Base-by-base conservation (phyloP, 176 grass and related monocot species). In the Sorghum bicolor region DNA sequence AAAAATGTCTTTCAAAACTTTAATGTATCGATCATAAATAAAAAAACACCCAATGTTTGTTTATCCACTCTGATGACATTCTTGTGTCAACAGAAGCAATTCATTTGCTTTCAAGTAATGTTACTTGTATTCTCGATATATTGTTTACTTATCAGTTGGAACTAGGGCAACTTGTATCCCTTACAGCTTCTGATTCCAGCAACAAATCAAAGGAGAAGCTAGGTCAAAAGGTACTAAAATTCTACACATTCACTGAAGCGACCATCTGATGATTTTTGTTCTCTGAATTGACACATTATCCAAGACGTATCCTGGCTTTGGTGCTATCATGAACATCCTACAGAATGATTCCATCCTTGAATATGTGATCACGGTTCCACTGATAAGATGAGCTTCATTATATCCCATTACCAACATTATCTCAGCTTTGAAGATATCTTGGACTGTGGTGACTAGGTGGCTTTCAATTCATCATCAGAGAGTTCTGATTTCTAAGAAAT, bases 401-500 rank as follows among this genome's bases (percentile, higher is more conserved):
- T 94, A 87, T 97, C 88, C 12, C 86, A 94, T 75, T 94, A 92
- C 71, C 86, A 81, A 74, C 82, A 93, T 83, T 97, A 94, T 86
- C 92, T 97, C 4, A 79, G 92, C 79, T 70, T 94, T 92, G 92
- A 86, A 74, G 92, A 92, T 83, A 94, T 91, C 81, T 70, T 97
- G 86, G 92, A 94, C 76, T 97, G 92, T 64, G 90, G 88, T 2
- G 79, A 97, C 44, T 88, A 97, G 39, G 39, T 43, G 41, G 11
- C 43, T 5, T 94, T 97, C 74, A 94, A 91, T 73, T 92, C 92
- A 11, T 85, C 86, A 63, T 80, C 74, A 28, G 70, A 34, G 69
- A 71, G 70, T 85, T 44, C 39, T 0, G 63, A 77, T 52, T 76
- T 55, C 22, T 43, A 77, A 72, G 52, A 15, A 75, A 70, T 63